phyloP scores from a whole-genome alignment of 768 basidiomycete species.

The Pluteus cervinus region DNA sequence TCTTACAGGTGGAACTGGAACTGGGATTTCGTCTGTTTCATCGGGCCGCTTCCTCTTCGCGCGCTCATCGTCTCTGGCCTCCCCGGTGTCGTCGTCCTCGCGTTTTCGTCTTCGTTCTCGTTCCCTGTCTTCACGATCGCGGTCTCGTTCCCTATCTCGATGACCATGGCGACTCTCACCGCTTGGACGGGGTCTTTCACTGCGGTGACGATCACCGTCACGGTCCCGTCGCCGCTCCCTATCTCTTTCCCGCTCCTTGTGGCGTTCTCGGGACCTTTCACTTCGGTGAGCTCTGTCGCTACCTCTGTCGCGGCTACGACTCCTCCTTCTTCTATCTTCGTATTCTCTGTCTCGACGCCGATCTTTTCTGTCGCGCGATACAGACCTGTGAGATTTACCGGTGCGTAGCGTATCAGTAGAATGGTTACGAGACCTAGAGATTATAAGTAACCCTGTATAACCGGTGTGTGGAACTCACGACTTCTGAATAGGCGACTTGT shows the following conservation, averaged over 20 bases:
- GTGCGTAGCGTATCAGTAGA: conserved; percentile 76
- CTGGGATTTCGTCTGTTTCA: conserved; percentile 39
- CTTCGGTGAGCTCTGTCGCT: conserved; percentile 44
- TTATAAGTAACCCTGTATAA: conserved; percentile 4
- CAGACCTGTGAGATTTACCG: conserved; percentile 65
- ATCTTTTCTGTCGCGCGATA: conserved; percentile 59
- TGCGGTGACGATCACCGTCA: conserved; percentile 46
- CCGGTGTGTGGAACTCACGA: conserved; percentile 40
- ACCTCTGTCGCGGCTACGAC: conserved; percentile 57
- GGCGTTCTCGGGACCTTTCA: conserved; percentile 51
- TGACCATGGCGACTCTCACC: conserved; percentile 52
- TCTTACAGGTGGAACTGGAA: conserved; percentile 28
- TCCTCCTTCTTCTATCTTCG: conserved; percentile 52
- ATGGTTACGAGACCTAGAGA: conserved; percentile 57
- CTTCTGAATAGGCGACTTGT: conserved; percentile 52
- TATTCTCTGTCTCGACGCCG: conserved; percentile 47
- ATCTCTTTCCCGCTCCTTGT: conserved; percentile 41
- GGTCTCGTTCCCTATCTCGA: conserved; percentile 38
- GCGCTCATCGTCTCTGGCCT: conserved; percentile 55
- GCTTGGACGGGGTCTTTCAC: conserved; percentile 42
- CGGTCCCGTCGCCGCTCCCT: conserved; percentile 44
- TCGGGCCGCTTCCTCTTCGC: conserved; percentile 62
- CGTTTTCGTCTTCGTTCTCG: conserved; percentile 43
- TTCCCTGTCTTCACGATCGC: conserved; percentile 47
- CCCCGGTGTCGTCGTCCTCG: conserved; percentile 8